Conservation (phyloP, 2,329 filamentous ascomycete genomes). For the Beauveria brongniartii region DNA sequence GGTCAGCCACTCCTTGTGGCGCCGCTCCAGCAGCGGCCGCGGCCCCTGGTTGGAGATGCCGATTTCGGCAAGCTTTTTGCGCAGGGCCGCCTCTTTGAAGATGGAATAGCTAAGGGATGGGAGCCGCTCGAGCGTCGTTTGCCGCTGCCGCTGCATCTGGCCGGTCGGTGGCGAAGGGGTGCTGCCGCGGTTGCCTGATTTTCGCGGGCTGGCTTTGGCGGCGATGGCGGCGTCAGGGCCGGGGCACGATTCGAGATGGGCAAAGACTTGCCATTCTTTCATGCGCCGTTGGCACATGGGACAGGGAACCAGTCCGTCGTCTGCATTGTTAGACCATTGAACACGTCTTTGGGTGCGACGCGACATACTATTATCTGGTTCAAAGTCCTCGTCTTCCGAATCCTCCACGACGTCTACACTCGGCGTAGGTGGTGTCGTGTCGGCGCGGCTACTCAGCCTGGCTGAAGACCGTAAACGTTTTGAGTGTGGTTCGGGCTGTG, state of each 20-base stretch:
- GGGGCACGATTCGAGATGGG: slow-evolving; percentile 65
- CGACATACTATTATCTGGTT: slow-evolving; percentile 20
- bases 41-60: slow-evolving; percentile 66
- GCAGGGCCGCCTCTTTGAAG: slow-evolving; percentile 68
- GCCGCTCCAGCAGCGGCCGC: slow-evolving; percentile 61
- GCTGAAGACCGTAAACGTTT: slow-evolving; percentile 48
- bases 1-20: slow-evolving; percentile 91
- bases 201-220: slow-evolving; percentile 7
- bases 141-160: slow-evolving; percentile 20
- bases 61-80: slow-evolving; percentile 73
- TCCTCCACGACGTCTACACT: slow-evolving; percentile 18
- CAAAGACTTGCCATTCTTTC: slow-evolving; percentile 69
- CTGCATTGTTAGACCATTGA: slow-evolving; percentile 21
- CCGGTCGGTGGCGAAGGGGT: slow-evolving; percentile 1
- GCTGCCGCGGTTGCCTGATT: neutral
- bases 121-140: slow-evolving; percentile 51
- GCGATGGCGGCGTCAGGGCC: slow-evolving; percentile 25
- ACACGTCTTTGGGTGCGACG: too few species aligned
- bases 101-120: slow-evolving; percentile 80
- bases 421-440: slow-evolving; percentile 23
- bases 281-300: slow-evolving; percentile 74
- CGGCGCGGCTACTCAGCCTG: slow-evolving; percentile 35
- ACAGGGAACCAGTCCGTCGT: slow-evolving; percentile 73
- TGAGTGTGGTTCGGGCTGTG: slow-evolving; percentile 22
- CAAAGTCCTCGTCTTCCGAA: slow-evolving; percentile 24